These are phyloP conservation scores for Canavalia gladiata DNA, from an alignment of 306 rosid genomes.

Conservation along the genomic window DNA sequence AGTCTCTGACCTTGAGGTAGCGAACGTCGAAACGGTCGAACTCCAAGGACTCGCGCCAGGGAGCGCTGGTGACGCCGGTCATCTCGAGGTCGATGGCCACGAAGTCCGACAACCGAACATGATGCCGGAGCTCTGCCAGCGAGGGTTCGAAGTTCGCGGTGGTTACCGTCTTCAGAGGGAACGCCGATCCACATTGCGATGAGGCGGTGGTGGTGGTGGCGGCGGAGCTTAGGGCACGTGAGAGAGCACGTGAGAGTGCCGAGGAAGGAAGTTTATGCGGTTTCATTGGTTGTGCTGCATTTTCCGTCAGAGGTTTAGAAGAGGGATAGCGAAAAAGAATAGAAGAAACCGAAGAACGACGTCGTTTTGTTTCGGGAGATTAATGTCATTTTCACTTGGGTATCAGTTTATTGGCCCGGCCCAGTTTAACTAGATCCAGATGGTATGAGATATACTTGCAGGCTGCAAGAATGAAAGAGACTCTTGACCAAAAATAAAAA, in stretches of 20 bases:
- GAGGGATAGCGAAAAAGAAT: constrained; percentile 14
- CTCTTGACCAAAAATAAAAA: no score
- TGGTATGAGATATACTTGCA: no score
- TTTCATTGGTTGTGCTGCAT: constrained; percentile 49
- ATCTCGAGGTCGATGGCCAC: constrained; percentile 96
- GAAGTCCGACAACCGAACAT: constrained; percentile 78
- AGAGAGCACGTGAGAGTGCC: constrained; percentile 61
- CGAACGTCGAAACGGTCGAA: constrained; percentile 90
- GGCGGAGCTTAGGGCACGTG: constrained; percentile 61
- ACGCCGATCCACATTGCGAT: constrained; percentile 45
- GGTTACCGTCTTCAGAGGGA: constrained; percentile 83
- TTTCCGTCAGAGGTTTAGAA: constrained; percentile 39
- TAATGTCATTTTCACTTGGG: not conserved
- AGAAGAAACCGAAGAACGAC: constrained; percentile 1
- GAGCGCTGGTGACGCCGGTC: constrained; percentile 93
- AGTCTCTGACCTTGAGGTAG: constrained; percentile 89
- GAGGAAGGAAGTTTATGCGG: constrained; percentile 35
- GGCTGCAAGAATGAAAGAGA: no score
- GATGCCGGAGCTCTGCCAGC: constrained; percentile 72
- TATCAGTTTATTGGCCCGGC: not conserved
- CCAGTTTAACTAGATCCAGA: not conserved
- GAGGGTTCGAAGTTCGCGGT: constrained; percentile 74
- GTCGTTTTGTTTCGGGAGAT: not conserved
- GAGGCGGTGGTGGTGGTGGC: constrained; percentile 41
- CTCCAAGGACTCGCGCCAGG: constrained; percentile 87